phyloP scores from a whole-genome alignment of 345 rosid species.

The Crucihimalaya himalaica region DNA sequence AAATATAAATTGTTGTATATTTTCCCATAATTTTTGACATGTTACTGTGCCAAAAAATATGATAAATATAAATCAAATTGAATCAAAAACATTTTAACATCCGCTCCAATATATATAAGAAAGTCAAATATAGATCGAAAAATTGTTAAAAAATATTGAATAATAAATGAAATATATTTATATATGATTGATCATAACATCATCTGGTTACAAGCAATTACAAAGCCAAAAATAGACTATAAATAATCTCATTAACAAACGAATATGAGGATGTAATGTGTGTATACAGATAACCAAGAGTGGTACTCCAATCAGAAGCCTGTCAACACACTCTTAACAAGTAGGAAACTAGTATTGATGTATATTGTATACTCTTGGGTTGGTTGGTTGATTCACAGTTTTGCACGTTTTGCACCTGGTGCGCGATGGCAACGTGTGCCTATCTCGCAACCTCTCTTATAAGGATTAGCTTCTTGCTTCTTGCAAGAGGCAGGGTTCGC shows the following conservation, averaged over 20 bases:
- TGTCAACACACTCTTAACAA: not conserved
- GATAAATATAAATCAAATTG: not conserved
- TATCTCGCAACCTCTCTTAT: not conserved
- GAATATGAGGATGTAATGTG: not conserved
- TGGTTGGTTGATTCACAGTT: not conserved
- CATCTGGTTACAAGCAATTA: not conserved
- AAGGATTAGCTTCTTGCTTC: constrained; percentile 13
- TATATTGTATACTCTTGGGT: not conserved
- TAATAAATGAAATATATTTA: not conserved
- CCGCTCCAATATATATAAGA: not conserved
- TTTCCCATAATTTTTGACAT: not conserved
- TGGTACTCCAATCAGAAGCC: not conserved
- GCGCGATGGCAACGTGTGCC: not conserved
- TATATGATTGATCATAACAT: not conserved
- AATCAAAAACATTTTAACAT: not conserved
- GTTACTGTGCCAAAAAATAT: not conserved
- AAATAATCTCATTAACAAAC: not conserved
- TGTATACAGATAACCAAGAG: not conserved
- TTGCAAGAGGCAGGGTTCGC: not conserved
- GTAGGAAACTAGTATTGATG: not conserved
- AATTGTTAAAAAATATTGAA: not conserved
- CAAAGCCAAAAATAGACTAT: not conserved
- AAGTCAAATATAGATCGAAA: not conserved
- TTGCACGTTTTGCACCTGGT: not conserved
- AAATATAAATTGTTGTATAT: not conserved